Percentiles rank a stretch among this genome's conserved stretches.
These are phyloP conservation scores for Cyclanthera cordifolia DNA, from an alignment of 306 rosid genomes.

Conservation along the genomic window DNA sequence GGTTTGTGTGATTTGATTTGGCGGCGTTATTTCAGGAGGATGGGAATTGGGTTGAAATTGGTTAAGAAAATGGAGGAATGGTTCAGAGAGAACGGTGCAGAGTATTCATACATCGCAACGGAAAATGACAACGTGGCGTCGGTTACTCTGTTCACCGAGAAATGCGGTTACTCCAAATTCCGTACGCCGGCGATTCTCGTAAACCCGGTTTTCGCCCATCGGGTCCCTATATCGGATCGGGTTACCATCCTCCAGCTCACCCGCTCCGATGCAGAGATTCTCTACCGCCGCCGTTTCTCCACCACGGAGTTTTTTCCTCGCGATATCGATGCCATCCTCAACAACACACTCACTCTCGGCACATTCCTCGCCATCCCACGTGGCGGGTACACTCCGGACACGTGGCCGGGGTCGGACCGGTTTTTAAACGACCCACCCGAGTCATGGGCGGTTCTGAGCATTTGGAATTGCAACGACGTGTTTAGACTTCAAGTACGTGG, in stretches of 20 bases:
- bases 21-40: constrained; percentile 39
- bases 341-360: constrained; percentile 57
- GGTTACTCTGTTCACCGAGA: constrained; percentile 63
- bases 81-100: constrained; percentile 63
- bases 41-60: constrained; percentile 77
- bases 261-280: constrained; percentile 47
- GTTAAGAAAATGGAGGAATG: constrained; percentile 56
- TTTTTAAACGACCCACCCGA: constrained; percentile 48
- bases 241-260: constrained; percentile 41
- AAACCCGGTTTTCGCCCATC: constrained; percentile 81
- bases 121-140: constrained; percentile 80
- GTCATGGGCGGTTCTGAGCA: constrained; percentile 86
- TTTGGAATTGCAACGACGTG: constrained; percentile 79
- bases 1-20: no score
- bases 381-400: constrained; percentile 20
- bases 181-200: constrained; percentile 79
- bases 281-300: constrained; percentile 64
- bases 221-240: constrained; percentile 19
- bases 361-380: constrained; percentile 73
- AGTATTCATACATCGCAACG: constrained; percentile 85
- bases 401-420: constrained; percentile 51
- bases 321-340: constrained; percentile 68
- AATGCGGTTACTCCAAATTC: constrained; percentile 82
- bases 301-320: constrained; percentile 90
- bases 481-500: constrained; percentile 66